Conservation (phyloP, 2,329 filamentous ascomycete species). For the Pseudocercospora crystallina region DNA sequence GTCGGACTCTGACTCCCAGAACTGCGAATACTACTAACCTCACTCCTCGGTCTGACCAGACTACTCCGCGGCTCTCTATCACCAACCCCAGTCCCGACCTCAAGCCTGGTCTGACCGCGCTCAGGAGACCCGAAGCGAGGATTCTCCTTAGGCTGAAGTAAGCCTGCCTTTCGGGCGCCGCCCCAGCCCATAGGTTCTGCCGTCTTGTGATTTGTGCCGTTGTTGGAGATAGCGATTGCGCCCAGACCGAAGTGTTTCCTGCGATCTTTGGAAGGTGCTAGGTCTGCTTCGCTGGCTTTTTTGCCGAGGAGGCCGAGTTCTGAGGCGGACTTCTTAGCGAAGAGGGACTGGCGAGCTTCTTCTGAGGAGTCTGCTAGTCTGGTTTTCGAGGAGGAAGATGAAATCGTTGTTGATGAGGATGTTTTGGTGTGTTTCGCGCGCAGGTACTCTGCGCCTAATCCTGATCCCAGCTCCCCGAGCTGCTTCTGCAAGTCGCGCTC, state of each 20-base stretch:
- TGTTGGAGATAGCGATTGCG: slow-evolving; percentile 30
- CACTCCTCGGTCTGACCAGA: slow-evolving; percentile 21
- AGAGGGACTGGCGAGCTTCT: slow-evolving; percentile 24
- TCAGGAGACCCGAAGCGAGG: slow-evolving; percentile 28
- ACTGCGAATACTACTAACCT: slow-evolving; percentile 23
- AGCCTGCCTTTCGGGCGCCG: slow-evolving; percentile 43
- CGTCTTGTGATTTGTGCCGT: slow-evolving; percentile 28
- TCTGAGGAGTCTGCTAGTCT: slow-evolving; percentile 12
- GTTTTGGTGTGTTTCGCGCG: slow-evolving; percentile 32
- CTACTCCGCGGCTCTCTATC: slow-evolving; percentile 6
- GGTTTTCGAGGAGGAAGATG: slow-evolving; percentile 14
- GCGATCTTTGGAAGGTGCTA: slow-evolving; percentile 46
- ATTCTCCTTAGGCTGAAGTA: slow-evolving; percentile 37
- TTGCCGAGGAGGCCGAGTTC: slow-evolving; percentile 47
- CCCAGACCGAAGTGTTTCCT: slow-evolving; percentile 37
- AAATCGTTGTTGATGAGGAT: slow-evolving; percentile 18
- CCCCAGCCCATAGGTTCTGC: slow-evolving; percentile 50
- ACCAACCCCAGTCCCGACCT: neutral
- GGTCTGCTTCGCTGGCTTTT: slow-evolving; percentile 42
- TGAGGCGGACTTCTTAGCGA: slow-evolving; percentile 29
- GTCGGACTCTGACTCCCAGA: slow-evolving; percentile 38
- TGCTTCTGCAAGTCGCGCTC: slow-evolving; percentile 71
- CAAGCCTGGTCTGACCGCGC: slow-evolving; percentile 33
- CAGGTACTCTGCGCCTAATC: slow-evolving; percentile 72
- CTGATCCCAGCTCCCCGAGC: slow-evolving; percentile 63